phyloP scores from a whole-genome alignment of 257 asterid species.

The Solanum pinnatisectum region DNA sequence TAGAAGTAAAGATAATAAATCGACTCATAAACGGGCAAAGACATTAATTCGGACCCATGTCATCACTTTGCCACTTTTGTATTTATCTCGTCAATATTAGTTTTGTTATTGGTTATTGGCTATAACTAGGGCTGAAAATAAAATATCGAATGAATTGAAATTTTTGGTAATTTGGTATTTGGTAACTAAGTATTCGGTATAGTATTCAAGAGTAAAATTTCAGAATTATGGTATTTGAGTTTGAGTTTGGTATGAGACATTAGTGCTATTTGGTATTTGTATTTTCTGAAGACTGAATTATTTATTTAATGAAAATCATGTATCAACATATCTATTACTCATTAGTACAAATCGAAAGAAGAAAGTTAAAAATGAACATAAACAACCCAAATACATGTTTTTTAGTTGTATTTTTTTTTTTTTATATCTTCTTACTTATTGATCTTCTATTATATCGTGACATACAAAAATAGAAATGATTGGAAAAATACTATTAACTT shows the following conservation, averaged over 20 bases:
- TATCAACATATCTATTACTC: background rate
- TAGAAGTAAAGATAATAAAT: background rate
- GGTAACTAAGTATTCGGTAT: rapidly evolving
- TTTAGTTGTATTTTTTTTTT: background rate
- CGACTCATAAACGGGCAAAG: background rate
- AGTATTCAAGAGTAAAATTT: too few relatives aligned
- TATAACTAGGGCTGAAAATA: background rate
- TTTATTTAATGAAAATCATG: too few relatives aligned
- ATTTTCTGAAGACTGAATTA: too few relatives aligned
- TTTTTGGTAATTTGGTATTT: too few relatives aligned
- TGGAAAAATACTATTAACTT: too few relatives aligned
- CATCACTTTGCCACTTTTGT: background rate
- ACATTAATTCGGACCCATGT: background rate
- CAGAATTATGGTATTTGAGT: too few relatives aligned
- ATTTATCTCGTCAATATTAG: background rate
- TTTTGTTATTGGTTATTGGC: background rate
- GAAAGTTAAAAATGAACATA: background rate
- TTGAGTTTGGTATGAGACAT: too few relatives aligned
- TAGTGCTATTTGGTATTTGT: too few relatives aligned
- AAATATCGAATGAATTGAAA: too few relatives aligned
- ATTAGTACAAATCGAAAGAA: background rate
- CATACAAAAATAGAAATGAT: background rate
- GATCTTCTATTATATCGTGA: background rate
- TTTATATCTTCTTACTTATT: background rate
- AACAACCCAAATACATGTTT: too few relatives aligned